Conservation (phyloP, 495 filamentous ascomycete genomes). For the Hypoxylon cercidicola region DNA sequence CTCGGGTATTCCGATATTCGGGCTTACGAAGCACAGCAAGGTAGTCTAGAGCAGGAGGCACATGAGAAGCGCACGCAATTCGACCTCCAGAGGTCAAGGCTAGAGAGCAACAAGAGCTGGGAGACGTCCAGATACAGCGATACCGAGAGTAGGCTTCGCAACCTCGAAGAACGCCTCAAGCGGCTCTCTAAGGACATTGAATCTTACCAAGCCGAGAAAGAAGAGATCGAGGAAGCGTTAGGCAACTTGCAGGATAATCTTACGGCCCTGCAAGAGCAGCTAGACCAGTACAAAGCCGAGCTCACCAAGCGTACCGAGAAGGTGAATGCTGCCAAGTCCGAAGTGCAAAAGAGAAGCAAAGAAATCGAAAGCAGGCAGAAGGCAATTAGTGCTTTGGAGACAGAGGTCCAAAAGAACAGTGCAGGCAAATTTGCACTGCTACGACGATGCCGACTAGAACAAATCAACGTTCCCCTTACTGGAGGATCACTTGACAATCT, state of each 20-base stretch:
- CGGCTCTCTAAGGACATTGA: conserved; percentile 72
- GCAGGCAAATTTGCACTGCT: conserved; percentile 84
- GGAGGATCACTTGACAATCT: conserved; percentile 86
- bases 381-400: conserved; percentile 79
- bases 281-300: conserved; percentile 73
- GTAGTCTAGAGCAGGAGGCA: conserved; percentile 87
- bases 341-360: conserved; percentile 84
- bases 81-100: conserved; percentile 79
- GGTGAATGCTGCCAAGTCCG: conserved; percentile 80
- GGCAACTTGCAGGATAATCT: conserved; percentile 79
- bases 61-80: conserved; percentile 88
- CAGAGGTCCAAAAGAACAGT: conserved; percentile 82
- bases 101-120: conserved; percentile 82
- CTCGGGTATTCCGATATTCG: conserved; percentile 90
- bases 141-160: conserved; percentile 74
- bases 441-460: conserved; percentile 90
- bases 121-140: conserved; percentile 75
- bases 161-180: conserved; percentile 71
- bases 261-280: conserved; percentile 75
- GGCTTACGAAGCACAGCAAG: conserved; percentile 92
- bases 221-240: conserved; percentile 75
- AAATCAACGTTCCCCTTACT: conserved; percentile 84
- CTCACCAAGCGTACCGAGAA: conserved; percentile 76
- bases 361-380: conserved; percentile 83
- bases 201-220: conserved; percentile 77